phyloP scores from a whole-genome alignment of 495 filamentous ascomycete species.

The Emericellopsis terricola region DNA sequence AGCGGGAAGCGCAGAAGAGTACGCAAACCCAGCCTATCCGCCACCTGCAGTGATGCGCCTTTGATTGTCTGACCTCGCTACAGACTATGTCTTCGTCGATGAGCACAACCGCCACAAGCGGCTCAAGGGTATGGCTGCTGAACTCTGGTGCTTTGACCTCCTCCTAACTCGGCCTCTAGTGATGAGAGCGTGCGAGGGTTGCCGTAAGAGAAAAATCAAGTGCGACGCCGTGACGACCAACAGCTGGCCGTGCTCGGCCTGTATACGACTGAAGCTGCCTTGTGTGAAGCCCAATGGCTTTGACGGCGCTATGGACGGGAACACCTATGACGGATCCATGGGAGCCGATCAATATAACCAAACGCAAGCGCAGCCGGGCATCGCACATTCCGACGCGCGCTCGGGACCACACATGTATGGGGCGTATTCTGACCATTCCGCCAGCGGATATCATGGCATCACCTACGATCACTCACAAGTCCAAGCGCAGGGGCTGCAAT shows the following conservation, averaged over 20 bases:
- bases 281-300: slow-evolving; percentile 87
- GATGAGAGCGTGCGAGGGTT: slow-evolving; percentile 97
- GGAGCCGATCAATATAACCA: no score
- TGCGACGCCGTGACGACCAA: slow-evolving; percentile 97
- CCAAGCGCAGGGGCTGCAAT: slow-evolving; percentile 28
- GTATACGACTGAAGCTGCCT: slow-evolving; percentile 76
- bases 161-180: slow-evolving; percentile 31
- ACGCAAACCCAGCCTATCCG: slow-evolving; percentile 13
- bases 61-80: no score
- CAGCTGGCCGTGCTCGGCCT: slow-evolving; percentile 94
- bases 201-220: slow-evolving; percentile 79
- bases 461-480: slow-evolving; percentile 26
- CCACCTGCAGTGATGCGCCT: slow-evolving; percentile 3
- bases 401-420: slow-evolving; percentile 19
- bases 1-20: slow-evolving; percentile 49
- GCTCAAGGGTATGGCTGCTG: slow-evolving; percentile 59
- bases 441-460: slow-evolving; percentile 22
- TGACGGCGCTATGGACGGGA: slow-evolving; percentile 50
- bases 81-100: slow-evolving; percentile 98
- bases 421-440: slow-evolving; percentile 17
- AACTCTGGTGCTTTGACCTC: no score
- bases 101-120: slow-evolving; percentile 97
- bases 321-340: no score
- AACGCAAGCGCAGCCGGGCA: no score
- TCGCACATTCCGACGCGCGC: no score